Evolutionary conservation across 1,284 basidiomycete genomes (phyloP), one percentile per base, ranked within the genome.

Genomic region (Cerrena zonata): DNA sequence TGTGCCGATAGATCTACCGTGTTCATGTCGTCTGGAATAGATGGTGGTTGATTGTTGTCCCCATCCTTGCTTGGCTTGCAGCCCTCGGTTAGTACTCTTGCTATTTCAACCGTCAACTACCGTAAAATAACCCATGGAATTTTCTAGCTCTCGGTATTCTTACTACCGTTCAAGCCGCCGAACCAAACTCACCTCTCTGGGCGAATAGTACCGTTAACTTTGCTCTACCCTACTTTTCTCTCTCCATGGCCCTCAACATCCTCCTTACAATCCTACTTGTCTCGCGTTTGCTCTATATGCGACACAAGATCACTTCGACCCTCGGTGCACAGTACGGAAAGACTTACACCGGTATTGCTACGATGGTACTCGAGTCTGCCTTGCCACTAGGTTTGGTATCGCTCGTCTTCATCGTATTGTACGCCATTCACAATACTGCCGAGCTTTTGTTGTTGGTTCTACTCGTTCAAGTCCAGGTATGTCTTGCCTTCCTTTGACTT

Each of bases 231-330:
- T 55, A 49, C 47, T 52, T 38, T 23, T 52, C 51, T 5, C 30
- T 47, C 24, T 45, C 51, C 11, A 39, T 52, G 1, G 18, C 53
- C 15, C 24, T 53, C 2, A 55, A 48, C 23, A 24, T 52, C 47
- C 27, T 53, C 34, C 43, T 52, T 5, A 53, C 53, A 2, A 26
- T 53, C 23, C 36, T 53, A n/a, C 46, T 53, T 22, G 26, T 47
- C 24, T 15, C 5, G 4, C 44, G 50, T 10, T 34, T 54, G 2
- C 12, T 52, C 15, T 45, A 39, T 23, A 27, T 45, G 41, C 40
- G 48, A 4, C 23, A 21, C 7, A 44, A 15, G 19, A 27, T 49
- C 22, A 13, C 41, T 22, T 39, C 42, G 19, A 24, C n/a, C 5
- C 24, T 48, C n/a, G 47, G 47, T 4, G 18, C n/a, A 13, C n/a